Evolutionary conservation across 2,329 filamentous ascomycete species (phyloP).

Genomic region (Pseudogymnoascus sp.): DNA sequence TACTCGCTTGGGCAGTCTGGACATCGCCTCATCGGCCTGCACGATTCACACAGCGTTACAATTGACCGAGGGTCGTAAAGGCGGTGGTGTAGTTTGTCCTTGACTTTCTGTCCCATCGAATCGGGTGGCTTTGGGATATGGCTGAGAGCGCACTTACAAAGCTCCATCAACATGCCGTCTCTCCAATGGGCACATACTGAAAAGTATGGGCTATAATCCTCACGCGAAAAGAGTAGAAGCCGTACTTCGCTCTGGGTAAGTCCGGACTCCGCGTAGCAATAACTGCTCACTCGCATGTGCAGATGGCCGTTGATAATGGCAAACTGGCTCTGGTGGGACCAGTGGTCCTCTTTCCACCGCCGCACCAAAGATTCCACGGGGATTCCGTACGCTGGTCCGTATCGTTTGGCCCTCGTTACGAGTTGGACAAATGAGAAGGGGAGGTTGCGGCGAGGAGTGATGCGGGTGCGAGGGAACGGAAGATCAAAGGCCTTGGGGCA

Average conservation of each 20-base stretch:
- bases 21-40: slow-evolving; percentile 51
- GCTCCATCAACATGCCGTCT: slow-evolving; percentile 50
- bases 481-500: slow-evolving; percentile 43
- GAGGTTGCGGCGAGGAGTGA: slow-evolving; percentile 46
- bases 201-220: slow-evolving; percentile 56
- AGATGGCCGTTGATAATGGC: slow-evolving; percentile 45
- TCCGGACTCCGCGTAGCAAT: slow-evolving; percentile 42
- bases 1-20: slow-evolving; percentile 56
- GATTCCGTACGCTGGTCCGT: slow-evolving; percentile 41
- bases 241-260: slow-evolving; percentile 45
- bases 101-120: slow-evolving; percentile 35
- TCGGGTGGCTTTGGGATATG: slow-evolving; percentile 43
- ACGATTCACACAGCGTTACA: slow-evolving; percentile 44
- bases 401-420: slow-evolving; percentile 40
- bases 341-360: slow-evolving; percentile 43
- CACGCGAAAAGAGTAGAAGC: slow-evolving; percentile 49
- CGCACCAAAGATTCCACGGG: slow-evolving; percentile 38
- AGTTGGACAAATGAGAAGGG: slow-evolving; percentile 53
- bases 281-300: slow-evolving; percentile 49
- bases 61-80: slow-evolving; percentile 35
- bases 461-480: slow-evolving; percentile 40
- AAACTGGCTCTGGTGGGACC: slow-evolving; percentile 49
- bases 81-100: slow-evolving; percentile 27
- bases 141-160: slow-evolving; percentile 52
- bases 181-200: slow-evolving; percentile 55